A percentile compares a stretch with the other conserved stretches of the same genome.
Evolutionary conservation across 768 basidiomycete species (phyloP).

Genomic region (Lepiota venenata): DNA sequence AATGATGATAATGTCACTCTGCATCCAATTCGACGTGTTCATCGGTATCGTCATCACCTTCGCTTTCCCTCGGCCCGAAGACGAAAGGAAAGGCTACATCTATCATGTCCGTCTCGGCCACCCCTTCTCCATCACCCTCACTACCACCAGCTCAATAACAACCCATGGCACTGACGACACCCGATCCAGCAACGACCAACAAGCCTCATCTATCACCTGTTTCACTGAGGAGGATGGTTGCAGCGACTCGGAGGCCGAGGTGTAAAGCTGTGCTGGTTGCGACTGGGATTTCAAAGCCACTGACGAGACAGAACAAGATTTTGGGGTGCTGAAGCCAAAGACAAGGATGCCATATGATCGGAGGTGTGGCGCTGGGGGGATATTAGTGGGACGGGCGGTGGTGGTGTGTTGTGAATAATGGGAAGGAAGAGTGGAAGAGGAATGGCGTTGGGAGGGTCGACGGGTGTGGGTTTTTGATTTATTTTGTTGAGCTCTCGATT

Average conservation of each 20-base stretch:
- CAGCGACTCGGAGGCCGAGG: slow-evolving; percentile 19
- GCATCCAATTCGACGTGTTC: background rate
- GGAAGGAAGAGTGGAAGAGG: slow-evolving; percentile 47
- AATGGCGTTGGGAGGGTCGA: slow-evolving; percentile 74
- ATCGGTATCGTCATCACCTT: background rate
- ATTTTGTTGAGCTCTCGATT: no score
- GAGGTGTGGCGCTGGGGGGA: slow-evolving; percentile 48
- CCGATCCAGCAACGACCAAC: background rate
- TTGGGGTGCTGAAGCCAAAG: slow-evolving; percentile 58
- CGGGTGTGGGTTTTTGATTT: slow-evolving; percentile 75
- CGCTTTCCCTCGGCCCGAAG: slow-evolving; percentile 22
- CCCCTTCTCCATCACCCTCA: no score
- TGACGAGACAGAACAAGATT: slow-evolving; percentile 71
- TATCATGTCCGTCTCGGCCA: background rate
- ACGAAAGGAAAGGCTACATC: background rate
- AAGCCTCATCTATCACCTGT: background rate
- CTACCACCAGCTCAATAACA: no score
- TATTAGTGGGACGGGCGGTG: no score
- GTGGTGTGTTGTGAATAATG: slow-evolving; percentile 26
- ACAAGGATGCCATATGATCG: slow-evolving; percentile 27
- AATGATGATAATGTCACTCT: background rate
- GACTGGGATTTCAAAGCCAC: slow-evolving; percentile 26
- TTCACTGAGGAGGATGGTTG: slow-evolving; percentile 11
- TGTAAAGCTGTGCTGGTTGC: slow-evolving; percentile 1
- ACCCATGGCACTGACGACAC: no score